These are phyloP conservation scores for Euphorbia lathyris DNA, from an alignment of 345 rosid species.

Conservation along the genomic window DNA sequence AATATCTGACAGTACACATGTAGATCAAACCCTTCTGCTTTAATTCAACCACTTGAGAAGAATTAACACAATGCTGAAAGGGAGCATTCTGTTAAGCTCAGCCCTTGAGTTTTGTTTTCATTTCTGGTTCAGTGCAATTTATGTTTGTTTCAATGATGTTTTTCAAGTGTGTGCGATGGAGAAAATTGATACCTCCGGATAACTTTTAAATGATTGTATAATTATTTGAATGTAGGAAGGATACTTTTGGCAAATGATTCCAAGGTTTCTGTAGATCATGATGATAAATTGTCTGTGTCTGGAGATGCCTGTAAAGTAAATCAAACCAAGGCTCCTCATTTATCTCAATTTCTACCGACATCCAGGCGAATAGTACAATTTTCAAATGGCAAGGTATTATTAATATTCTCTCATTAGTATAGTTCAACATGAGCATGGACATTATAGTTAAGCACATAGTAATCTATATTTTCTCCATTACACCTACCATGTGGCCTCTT, in stretches of 20 bases:
- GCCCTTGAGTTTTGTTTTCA: background rate
- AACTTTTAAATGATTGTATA: background rate
- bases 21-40: too few species aligned
- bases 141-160: background rate
- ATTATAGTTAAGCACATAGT: background rate
- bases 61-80: too few species aligned
- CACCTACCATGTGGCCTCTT: background rate
- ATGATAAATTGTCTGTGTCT: constrained; percentile 30
- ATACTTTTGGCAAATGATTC: constrained; percentile 63
- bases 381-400: constrained; percentile 83
- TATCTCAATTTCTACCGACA: constrained; percentile 87
- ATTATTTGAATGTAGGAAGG: constrained; percentile 50
- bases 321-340: constrained; percentile 35
- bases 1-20: too few species aligned
- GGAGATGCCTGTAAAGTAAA: constrained; percentile 20
- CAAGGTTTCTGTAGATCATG: constrained; percentile 29
- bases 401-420: background rate
- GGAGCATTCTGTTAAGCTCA: too few species aligned
- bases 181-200: background rate
- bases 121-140: background rate
- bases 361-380: constrained; percentile 92
- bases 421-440: background rate
- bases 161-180: background rate
- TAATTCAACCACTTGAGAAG: too few species aligned
- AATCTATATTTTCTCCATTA: background rate